Evolutionary conservation across 306 rosid species (phyloP).

Genomic region (Prunus armeniaca): DNA sequence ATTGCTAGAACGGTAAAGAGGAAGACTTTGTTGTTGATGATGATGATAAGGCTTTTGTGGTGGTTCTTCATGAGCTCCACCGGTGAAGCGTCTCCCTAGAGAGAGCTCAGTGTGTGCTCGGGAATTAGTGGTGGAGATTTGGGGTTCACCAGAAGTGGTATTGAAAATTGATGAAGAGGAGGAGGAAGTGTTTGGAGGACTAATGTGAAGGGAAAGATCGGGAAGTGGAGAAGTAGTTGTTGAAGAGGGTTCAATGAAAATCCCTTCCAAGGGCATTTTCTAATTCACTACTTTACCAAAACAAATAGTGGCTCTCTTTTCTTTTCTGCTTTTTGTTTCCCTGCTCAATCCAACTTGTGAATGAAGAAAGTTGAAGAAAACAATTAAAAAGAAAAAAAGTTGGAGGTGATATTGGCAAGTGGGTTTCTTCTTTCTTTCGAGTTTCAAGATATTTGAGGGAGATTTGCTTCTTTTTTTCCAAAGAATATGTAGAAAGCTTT

Average conservation of each 20-base stretch:
- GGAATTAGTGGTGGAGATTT: constrained; percentile 22
- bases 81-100: constrained; percentile 45
- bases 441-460: background rate
- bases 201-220: constrained; percentile 92
- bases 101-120: constrained; percentile 57
- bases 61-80: constrained; percentile 22
- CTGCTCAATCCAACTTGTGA: constrained; percentile 7
- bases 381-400: background rate
- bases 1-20: constrained; percentile 1
- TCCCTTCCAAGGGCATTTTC: constrained; percentile 94
- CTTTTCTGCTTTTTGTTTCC: constrained; percentile 16
- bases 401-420: constrained; percentile 23
- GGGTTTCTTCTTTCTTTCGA: constrained; percentile 1
- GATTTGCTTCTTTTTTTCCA: background rate
- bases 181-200: constrained; percentile 46
- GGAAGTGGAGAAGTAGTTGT: constrained; percentile 38
- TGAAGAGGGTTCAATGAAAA: constrained; percentile 65
- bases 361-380: background rate
- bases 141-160: background rate
- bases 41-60: constrained; percentile 20
- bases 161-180: constrained; percentile 38
- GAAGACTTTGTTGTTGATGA: constrained; percentile 3
- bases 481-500: constrained; percentile 15
- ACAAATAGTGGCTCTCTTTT: background rate
- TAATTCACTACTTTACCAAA: constrained; percentile 7